Evolutionary conservation across 176 grass and related monocot species (phyloP), one percentile per base, ranked within the genome.

Genomic region (Carex myosuroides): DNA sequence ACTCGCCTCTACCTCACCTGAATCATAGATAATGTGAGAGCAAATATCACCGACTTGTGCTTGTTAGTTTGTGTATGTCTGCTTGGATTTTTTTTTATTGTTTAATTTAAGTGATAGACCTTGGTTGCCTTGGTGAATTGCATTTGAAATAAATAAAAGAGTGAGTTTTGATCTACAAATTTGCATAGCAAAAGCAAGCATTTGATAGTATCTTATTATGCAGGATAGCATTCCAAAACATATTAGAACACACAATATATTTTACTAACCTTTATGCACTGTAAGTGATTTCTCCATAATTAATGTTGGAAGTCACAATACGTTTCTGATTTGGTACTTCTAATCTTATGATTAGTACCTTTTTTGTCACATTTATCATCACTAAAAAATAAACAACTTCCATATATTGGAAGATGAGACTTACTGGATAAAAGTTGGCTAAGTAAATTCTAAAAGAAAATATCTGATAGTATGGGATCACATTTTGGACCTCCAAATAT

Each of bases 1-100:
- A 79, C 91, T 92, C 75, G 91, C 87, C 80, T 98, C 95, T 64
- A 92, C 92, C 79, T 98, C 95, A 77, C 95, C 95, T 88, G 65
- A 82, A 83, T 6, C 75, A 71, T 82, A 60, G 9, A 78, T 56
- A 56, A 77, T 13, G 30, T 57, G 44, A 8, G 33, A 70, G 8
- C 59, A 61, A 6, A 62, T 93, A 11, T 33, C 32, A 33, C 32
- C 32, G 32, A 33, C 32, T 33, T 33, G 32, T 2, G 32, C 32
- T 33, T 33, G 32, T 33, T 33, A 33, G 32, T 33, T 33, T 33
- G 32, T 33, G 32, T 33, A 24, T 24, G 24, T 24, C 24, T 24
- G 24, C 24, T 24, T 24, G 24, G 24, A 24, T 24, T 24, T 24
- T 24, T 24, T 24, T 24, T 24, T 24, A 24, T 24, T 24, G 24